Conservation (phyloP, 2,329 filamentous ascomycete species). For the Pseudocercospora macadamiae region DNA sequence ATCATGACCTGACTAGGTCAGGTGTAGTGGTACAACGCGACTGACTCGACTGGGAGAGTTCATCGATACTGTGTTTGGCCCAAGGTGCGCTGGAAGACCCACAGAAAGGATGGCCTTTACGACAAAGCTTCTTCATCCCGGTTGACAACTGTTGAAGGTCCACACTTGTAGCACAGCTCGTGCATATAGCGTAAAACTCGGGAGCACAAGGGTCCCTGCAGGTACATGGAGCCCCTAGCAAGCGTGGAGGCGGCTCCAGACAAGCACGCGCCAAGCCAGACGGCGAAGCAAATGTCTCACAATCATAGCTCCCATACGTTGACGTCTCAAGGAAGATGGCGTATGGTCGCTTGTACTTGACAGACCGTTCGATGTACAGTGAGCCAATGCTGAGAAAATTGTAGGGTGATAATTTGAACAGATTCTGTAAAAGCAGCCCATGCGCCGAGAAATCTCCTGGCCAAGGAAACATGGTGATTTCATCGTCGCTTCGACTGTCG, state of each 20-base stretch:
- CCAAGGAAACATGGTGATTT: too few relatives aligned
- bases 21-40: background rate
- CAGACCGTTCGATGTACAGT: too few relatives aligned
- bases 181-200: background rate
- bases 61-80: background rate
- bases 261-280: background rate
- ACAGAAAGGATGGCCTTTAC: too few relatives aligned
- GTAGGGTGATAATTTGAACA: too few relatives aligned
- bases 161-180: background rate
- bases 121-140: too few relatives aligned
- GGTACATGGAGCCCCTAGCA: background rate
- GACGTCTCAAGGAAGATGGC: background rate
- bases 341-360: background rate
- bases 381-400: too few relatives aligned
- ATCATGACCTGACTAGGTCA: background rate
- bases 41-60: background rate
- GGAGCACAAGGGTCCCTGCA: background rate
- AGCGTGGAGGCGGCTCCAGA: background rate
- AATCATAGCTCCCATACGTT: background rate
- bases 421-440: too few relatives aligned
- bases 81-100: too few relatives aligned
- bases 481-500: too few relatives aligned
- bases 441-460: too few relatives aligned
- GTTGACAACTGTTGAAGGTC: background rate
- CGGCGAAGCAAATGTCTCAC: background rate